Conservation (phyloP, 257 asterid species). For the Scutellaria barbata region DNA sequence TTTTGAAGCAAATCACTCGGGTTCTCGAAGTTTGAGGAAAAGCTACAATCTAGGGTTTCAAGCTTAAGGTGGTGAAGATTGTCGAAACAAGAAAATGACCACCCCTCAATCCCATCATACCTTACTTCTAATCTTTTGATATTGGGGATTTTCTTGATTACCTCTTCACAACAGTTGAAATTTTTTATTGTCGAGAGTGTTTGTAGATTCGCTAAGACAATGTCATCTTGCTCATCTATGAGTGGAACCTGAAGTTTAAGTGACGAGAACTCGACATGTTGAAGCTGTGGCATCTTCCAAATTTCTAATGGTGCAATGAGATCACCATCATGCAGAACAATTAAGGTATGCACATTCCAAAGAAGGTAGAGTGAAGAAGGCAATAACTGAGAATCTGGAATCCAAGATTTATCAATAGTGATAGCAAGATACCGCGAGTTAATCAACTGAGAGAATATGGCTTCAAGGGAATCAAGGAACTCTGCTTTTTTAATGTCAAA, state of each 20-base stretch:
- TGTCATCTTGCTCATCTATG: neutral
- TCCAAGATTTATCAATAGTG: neutral
- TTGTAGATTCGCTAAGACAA: neutral
- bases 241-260: neutral
- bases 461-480: neutral
- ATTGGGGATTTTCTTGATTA: neutral
- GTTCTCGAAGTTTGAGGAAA: neutral
- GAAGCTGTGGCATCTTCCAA: neutral
- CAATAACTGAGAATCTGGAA: neutral
- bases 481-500: neutral
- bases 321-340: neutral
- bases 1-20: neutral
- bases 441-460: neutral
- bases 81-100: neutral
- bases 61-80: neutral
- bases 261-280: neutral
- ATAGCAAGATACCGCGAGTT: conserved; percentile 1
- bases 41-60: neutral
- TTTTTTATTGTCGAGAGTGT: neutral
- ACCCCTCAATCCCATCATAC: neutral
- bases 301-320: neutral
- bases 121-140: neutral
- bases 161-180: conserved; percentile 4
- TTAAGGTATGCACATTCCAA: conserved; percentile 6
- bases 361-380: neutral